Percentiles rank a stretch among this genome's conserved stretches.
These are phyloP conservation scores for Candida sithepensis DNA, from an alignment of 805 yeast genomes.

Conservation along the genomic window DNA sequence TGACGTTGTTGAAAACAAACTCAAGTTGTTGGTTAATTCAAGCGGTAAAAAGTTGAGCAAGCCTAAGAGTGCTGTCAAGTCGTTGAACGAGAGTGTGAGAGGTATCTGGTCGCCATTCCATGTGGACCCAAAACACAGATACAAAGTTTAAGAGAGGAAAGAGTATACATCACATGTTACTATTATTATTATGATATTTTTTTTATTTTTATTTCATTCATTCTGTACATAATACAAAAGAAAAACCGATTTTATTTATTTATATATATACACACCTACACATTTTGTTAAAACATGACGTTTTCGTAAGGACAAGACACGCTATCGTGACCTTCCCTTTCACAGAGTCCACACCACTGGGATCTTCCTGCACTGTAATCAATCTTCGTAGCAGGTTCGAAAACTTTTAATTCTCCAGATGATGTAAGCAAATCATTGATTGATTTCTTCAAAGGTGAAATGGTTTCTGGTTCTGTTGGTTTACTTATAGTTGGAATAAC, in stretches of 20 bases:
- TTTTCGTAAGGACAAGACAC: constrained; percentile 84
- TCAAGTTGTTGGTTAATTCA: constrained; percentile 60
- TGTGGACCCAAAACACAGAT: constrained; percentile 49
- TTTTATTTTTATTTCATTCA: not conserved
- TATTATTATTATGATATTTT: too few relatives aligned
- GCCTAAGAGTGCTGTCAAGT: constrained; percentile 74
- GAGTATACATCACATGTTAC: too few relatives aligned
- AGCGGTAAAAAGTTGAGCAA: constrained; percentile 61
- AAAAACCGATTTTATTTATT: too few relatives aligned
- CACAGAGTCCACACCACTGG: constrained; percentile 93
- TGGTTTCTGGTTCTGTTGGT: not conserved
- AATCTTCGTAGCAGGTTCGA: constrained; percentile 40
- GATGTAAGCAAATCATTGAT: constrained; percentile 1
- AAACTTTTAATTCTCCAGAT: constrained; percentile 33
- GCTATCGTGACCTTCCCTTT: constrained; percentile 83
- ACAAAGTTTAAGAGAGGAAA: constrained; percentile 33
- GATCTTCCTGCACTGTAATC: constrained; percentile 75
- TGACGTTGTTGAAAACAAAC: constrained; percentile 58
- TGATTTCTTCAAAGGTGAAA: not conserved
- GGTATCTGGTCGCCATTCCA: constrained; percentile 99
- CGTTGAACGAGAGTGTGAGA: constrained; percentile 79
- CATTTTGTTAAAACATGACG: constrained; percentile 18
- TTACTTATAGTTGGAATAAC: too few relatives aligned
- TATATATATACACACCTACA: constrained; percentile 5
- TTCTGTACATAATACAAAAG: constrained; percentile 4